These are phyloP conservation scores for Mortierella alpina DNA, from an alignment of 192 early-diverging fungal genomes.

Conservation along the genomic window DNA sequence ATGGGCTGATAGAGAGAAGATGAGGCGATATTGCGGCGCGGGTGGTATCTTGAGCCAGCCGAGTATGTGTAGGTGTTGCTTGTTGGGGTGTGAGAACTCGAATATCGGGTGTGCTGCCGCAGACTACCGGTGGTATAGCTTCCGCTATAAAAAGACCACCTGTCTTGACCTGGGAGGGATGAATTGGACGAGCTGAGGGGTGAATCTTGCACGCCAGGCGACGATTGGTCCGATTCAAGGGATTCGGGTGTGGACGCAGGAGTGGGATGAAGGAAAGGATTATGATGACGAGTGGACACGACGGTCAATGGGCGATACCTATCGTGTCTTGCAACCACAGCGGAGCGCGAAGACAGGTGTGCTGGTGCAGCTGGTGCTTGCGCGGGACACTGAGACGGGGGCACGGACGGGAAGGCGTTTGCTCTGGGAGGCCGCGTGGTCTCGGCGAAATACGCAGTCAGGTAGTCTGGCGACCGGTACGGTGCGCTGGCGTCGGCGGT, in stretches of 20 bases:
- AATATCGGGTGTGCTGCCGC: slow-evolving; percentile 23
- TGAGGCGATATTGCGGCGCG: slow-evolving; percentile 23
- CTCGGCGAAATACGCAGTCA: slow-evolving; percentile 49
- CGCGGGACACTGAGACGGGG: too few species aligned
- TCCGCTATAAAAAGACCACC: too few species aligned
- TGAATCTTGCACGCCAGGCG: too few species aligned
- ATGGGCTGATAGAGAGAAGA: slow-evolving; percentile 35
- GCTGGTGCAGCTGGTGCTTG: background rate
- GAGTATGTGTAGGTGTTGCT: background rate
- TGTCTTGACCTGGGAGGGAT: background rate
- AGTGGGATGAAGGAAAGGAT: background rate
- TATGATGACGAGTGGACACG: background rate
- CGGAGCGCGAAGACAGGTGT: background rate
- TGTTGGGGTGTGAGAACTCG: slow-evolving; percentile 10
- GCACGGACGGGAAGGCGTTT: too few species aligned
- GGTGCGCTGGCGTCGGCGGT: background rate
- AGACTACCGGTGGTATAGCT: background rate
- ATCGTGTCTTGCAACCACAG: slow-evolving; percentile 18
- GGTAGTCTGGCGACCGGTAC: slow-evolving; percentile 40
- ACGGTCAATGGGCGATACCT: slow-evolving; percentile 31
- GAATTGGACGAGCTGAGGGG: background rate
- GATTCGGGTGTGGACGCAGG: background rate
- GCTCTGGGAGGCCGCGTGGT: background rate
- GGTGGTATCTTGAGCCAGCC: slow-evolving; percentile 22
- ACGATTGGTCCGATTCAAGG: too few species aligned